phyloP scores from a whole-genome alignment of 495 filamentous ascomycete genomes.

The Neurospora sp. region DNA sequence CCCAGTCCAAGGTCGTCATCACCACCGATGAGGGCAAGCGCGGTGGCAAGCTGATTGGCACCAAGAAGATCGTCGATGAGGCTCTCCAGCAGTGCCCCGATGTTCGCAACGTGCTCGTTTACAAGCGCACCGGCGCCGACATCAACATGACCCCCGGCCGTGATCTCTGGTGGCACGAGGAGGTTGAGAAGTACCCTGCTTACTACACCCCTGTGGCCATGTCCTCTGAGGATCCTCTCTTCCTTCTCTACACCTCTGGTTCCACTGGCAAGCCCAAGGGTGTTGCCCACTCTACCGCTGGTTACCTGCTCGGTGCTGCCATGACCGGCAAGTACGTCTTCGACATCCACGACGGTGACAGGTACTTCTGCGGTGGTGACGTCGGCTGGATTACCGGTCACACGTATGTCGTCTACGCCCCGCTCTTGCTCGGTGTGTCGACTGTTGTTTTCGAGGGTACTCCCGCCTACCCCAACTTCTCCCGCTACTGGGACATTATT shows the following conservation, averaged over 20 bases:
- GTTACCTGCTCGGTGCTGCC: slow-evolving; percentile 87
- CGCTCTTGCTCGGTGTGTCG: slow-evolving; percentile 80
- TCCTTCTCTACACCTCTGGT: slow-evolving; percentile 95
- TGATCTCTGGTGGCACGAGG: slow-evolving; percentile 97
- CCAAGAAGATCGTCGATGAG: slow-evolving; percentile 99
- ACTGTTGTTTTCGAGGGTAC: slow-evolving; percentile 99
- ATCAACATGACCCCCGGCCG: slow-evolving; percentile 82
- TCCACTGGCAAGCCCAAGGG: slow-evolving; percentile 98
- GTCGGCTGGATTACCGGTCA: slow-evolving; percentile 99
- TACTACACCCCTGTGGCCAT: slow-evolving; percentile 83
- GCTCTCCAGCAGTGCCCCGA: slow-evolving; percentile 95
- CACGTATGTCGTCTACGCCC: slow-evolving; percentile 97
- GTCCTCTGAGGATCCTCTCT: slow-evolving; percentile 90
- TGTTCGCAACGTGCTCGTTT: slow-evolving; percentile 76
- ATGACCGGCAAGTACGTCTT: slow-evolving; percentile 97
- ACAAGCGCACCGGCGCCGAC: slow-evolving; percentile 89
- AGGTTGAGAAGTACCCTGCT: slow-evolving; percentile 86
- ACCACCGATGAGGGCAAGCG: slow-evolving; percentile 96
- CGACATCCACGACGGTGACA: slow-evolving; percentile 88
- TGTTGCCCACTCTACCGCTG: slow-evolving; percentile 95
- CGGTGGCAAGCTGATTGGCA: slow-evolving; percentile 94
- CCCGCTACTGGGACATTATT: slow-evolving; percentile 97
- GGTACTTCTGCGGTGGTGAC: slow-evolving; percentile 95
- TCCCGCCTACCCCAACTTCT: slow-evolving; percentile 94
- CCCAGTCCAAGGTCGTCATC: slow-evolving; percentile 81